Base-by-base conservation (phyloP, 495 filamentous ascomycete genomes). In the Neurospora intermedia region DNA sequence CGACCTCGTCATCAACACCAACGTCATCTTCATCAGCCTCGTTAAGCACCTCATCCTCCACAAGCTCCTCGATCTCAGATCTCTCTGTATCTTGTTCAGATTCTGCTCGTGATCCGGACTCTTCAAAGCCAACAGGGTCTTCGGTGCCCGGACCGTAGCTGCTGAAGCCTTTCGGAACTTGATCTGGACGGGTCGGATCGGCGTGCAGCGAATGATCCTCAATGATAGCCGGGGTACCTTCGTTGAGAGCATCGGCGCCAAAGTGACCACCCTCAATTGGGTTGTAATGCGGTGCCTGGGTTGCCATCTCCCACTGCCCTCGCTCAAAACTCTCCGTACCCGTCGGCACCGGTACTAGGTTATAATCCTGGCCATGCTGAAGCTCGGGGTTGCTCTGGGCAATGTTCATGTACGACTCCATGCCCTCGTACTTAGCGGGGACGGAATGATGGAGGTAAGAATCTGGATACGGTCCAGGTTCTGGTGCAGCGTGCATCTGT, bases 201-300 rank as follows among this genome's bases (percentile, higher is more conserved):
- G 75, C 59, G 54, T 75, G 76, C 35, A 75, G 35, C 2, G 73
- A 73, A 2, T 43, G 43, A 16, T 74, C 72, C 16, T 70, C 77
- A 40, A 40, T 23, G 6, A 40, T 41, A 40, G 76, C 54, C 38
- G 20, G 43, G 15, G 69, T 35, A 20, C 72, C 76, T 35, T 78
- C 76, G 8, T 73, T 54, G 6, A 80, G 69, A 66, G 77, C 75
- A 73, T 75, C 77, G 1, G 62, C 39, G 0, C 74, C 73, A 15
- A 78, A 80, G 16, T 79, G 77, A 9, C 73, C 76, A 8, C 73
- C 78, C 41, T 81, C 80, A 7, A 79, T 69, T 2, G 16, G 71
- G 38, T 78, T 77, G 71, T 81, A 79, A 7, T 73, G 46, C 4
- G 74, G 73, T 3, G 77, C 48, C 23, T 79, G 75, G 2, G 74